Percentiles rank a stretch among this genome's conserved stretches.
Evolutionary conservation across 2,329 filamentous ascomycete species (phyloP).

Genomic region (Fusarium virguliforme): DNA sequence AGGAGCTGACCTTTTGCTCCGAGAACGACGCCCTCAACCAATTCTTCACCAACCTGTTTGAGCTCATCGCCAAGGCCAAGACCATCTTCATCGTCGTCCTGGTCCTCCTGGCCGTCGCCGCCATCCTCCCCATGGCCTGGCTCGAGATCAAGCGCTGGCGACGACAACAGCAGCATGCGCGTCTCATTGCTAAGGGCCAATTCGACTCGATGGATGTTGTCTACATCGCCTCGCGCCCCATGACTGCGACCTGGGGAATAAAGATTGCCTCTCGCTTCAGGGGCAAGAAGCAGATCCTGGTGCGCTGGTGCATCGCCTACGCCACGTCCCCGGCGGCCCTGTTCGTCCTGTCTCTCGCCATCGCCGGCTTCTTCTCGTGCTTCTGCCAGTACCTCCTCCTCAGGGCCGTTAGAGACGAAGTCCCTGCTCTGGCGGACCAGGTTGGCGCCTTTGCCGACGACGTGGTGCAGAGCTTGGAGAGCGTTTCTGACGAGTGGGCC

Average conservation of each 20-base stretch:
- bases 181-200: constrained; percentile 75
- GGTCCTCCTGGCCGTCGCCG: constrained; percentile 78
- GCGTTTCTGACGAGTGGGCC: constrained; percentile 84
- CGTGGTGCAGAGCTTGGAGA: constrained; percentile 80
- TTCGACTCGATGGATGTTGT: constrained; percentile 90
- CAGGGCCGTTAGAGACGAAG: constrained; percentile 79
- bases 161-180: constrained; percentile 78
- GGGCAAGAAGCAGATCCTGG: constrained; percentile 77
- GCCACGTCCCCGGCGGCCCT: constrained; percentile 87
- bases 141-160: constrained; percentile 85
- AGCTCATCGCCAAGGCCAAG: constrained; percentile 77
- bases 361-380: constrained; percentile 87
- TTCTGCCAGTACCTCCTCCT: constrained; percentile 88
- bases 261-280: constrained; percentile 77
- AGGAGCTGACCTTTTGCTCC: constrained; percentile 89
- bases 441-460: constrained; percentile 85
- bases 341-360: constrained; percentile 86
- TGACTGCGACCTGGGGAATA: constrained; percentile 81
- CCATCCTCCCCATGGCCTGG: constrained; percentile 84
- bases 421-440: constrained; percentile 81
- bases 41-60: constrained; percentile 84
- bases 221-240: constrained; percentile 88
- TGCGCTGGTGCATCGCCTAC: constrained; percentile 89
- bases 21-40: constrained; percentile 84
- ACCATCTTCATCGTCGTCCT: constrained; percentile 85